These are phyloP conservation scores for Aspergillus viridinutans DNA, from an alignment of 2,329 filamentous ascomycete species.

Conservation along the genomic window DNA sequence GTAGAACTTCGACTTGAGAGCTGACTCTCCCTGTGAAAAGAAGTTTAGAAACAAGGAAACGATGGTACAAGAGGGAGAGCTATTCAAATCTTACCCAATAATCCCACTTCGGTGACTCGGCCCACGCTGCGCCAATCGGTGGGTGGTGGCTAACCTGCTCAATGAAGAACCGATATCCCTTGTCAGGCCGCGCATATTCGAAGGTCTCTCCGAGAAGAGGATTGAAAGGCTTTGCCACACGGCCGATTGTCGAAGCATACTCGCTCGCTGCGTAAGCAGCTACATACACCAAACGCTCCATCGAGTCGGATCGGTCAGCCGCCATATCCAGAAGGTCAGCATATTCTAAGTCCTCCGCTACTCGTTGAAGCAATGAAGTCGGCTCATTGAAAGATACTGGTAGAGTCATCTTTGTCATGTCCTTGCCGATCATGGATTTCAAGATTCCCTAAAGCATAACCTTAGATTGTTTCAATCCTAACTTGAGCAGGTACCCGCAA, in stretches of 20 bases:
- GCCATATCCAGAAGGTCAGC: conserved; percentile 86
- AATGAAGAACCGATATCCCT: conserved; percentile 96
- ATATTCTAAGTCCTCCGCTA: conserved; percentile 98
- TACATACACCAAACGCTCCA: conserved; percentile 90
- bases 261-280: conserved; percentile 94
- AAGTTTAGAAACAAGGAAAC: conserved; percentile 1
- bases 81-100: conserved; percentile 60
- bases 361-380: conserved; percentile 88
- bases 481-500: background rate
- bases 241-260: conserved; percentile 93
- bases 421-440: conserved; percentile 99
- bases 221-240: conserved; percentile 97
- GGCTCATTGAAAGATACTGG: conserved; percentile 99
- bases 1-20: conserved; percentile 94
- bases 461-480: background rate
- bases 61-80: background rate
- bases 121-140: conserved; percentile 87
- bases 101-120: conserved; percentile 89
- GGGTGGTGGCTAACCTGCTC: conserved; percentile 98
- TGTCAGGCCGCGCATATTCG: conserved; percentile 92
- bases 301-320: conserved; percentile 77
- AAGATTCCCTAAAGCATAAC: conserved; percentile 67
- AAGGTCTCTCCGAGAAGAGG: conserved; percentile 94
- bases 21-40: conserved; percentile 70
- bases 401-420: conserved; percentile 99